phyloP scores from a whole-genome alignment of 257 asterid genomes.

The Nicotiana paniculata region DNA sequence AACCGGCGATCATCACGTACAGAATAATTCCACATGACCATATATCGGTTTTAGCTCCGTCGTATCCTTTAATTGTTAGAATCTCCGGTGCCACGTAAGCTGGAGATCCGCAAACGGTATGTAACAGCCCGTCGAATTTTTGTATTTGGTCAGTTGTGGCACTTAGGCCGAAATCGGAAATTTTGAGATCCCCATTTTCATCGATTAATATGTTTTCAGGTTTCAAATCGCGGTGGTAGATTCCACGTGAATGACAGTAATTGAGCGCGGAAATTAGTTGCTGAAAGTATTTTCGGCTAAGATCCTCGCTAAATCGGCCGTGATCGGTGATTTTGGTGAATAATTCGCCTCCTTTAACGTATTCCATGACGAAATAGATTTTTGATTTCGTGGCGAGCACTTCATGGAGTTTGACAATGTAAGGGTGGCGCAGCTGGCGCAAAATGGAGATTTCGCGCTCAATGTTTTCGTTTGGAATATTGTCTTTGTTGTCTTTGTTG shows the following conservation, averaged over 20 bases:
- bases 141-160: slow-evolving; percentile 57
- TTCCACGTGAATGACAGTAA: slow-evolving; percentile 74
- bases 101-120: slow-evolving; percentile 94
- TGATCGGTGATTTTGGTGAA: slow-evolving; percentile 52
- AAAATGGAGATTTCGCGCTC: slow-evolving; percentile 70
- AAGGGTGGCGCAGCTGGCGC: slow-evolving; percentile 57
- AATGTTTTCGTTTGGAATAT: slow-evolving; percentile 30
- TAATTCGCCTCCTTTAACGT: slow-evolving; percentile 80
- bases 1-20: slow-evolving; percentile 56
- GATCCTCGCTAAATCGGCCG: slow-evolving; percentile 64
- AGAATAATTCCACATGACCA: slow-evolving; percentile 81
- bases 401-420: slow-evolving; percentile 58
- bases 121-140: slow-evolving; percentile 52
- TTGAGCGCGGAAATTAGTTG: slow-evolving; percentile 72
- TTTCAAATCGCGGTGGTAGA: slow-evolving; percentile 81
- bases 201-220: slow-evolving; percentile 81
- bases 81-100: slow-evolving; percentile 98
- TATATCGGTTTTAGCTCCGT: slow-evolving; percentile 69
- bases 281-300: slow-evolving; percentile 62
- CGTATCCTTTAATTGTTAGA: slow-evolving; percentile 67
- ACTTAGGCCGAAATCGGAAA: slow-evolving; percentile 85
- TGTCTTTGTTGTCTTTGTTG: slow-evolving; percentile 37
- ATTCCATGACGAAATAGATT: slow-evolving; percentile 70
- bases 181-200: slow-evolving; percentile 70
- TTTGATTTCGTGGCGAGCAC: slow-evolving; percentile 71